Evolutionary conservation across 257 asterid species (phyloP).

Genomic region (Solanum tarijense): DNA sequence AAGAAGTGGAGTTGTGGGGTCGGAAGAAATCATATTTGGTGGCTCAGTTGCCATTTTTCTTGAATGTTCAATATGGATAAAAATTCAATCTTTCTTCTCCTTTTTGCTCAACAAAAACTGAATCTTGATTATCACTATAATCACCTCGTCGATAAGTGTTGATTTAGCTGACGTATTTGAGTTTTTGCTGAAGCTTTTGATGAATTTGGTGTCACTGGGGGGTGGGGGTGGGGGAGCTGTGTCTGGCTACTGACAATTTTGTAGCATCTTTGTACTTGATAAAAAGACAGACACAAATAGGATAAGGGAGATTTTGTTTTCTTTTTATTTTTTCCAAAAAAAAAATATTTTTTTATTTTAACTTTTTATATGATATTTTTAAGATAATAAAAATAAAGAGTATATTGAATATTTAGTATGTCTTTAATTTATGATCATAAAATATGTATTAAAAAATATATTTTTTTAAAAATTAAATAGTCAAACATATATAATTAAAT

Average conservation of each 20-base stretch:
- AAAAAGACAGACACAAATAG: background rate
- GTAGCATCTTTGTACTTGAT: background rate
- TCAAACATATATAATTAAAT: no score
- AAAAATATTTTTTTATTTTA: no score
- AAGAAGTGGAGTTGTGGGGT: constrained; percentile 42
- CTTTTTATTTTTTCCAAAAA: no score
- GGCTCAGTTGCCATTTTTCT: constrained; percentile 12
- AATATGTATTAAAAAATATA: no score
- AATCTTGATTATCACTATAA: background rate
- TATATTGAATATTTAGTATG: no score
- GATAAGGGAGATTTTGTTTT: background rate
- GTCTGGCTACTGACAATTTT: background rate
- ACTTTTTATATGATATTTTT: no score
- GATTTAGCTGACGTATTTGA: background rate
- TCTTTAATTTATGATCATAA: no score
- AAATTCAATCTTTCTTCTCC: background rate
- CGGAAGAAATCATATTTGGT: background rate
- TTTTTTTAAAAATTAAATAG: no score
- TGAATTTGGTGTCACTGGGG: background rate
- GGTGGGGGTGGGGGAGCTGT: background rate
- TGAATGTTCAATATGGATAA: background rate
- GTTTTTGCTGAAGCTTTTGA: background rate
- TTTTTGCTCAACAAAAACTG: background rate
- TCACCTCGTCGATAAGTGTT: background rate
- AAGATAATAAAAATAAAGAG: no score